A percentile compares a stretch with the other conserved stretches of the same genome.
These are phyloP conservation scores for Zymoseptoria tritici DNA, from an alignment of 2,329 filamentous ascomycete species.

Conservation along the genomic window DNA sequence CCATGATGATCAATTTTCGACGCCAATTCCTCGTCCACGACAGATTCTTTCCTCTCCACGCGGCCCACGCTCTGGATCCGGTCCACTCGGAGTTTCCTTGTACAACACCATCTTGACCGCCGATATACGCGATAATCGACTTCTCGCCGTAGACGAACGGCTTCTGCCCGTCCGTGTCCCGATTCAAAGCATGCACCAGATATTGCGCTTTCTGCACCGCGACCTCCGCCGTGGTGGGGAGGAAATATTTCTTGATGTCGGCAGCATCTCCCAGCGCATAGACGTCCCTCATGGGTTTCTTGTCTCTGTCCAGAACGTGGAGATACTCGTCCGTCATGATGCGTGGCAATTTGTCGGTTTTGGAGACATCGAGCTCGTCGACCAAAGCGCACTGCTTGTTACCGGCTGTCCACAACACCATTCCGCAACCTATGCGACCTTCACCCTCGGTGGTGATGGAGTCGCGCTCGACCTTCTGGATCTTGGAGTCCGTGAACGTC, in stretches of 20 bases:
- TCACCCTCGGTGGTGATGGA: slow-evolving; percentile 32
- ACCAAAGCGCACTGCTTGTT: slow-evolving; percentile 31
- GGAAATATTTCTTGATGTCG: slow-evolving; percentile 30
- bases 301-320: slow-evolving; percentile 25
- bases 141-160: slow-evolving; percentile 36
- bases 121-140: slow-evolving; percentile 35
- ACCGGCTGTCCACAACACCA: slow-evolving; percentile 35
- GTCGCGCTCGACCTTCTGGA: slow-evolving; percentile 29
- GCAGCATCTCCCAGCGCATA: slow-evolving; percentile 34
- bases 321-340: slow-evolving; percentile 32
- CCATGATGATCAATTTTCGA: slow-evolving; percentile 25
- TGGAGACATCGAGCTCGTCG: slow-evolving; percentile 27
- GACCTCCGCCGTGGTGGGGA: slow-evolving; percentile 33
- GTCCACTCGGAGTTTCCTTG: slow-evolving; percentile 35
- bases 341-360: slow-evolving; percentile 28
- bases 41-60: slow-evolving; percentile 35
- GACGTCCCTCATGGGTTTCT: slow-evolving; percentile 21
- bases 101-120: slow-evolving; percentile 36
- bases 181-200: slow-evolving; percentile 25
- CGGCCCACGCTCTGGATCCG: slow-evolving; percentile 36
- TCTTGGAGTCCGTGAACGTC: slow-evolving; percentile 33
- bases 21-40: slow-evolving; percentile 27
- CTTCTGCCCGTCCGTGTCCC: slow-evolving; percentile 5
- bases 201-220: slow-evolving; percentile 34
- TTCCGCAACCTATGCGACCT: slow-evolving; percentile 31